Percentiles rank a stretch among this genome's conserved stretches.
Evolutionary conservation across 2,329 filamentous ascomycete genomes (phyloP).

Genomic region (Cladophialophora immunda): DNA sequence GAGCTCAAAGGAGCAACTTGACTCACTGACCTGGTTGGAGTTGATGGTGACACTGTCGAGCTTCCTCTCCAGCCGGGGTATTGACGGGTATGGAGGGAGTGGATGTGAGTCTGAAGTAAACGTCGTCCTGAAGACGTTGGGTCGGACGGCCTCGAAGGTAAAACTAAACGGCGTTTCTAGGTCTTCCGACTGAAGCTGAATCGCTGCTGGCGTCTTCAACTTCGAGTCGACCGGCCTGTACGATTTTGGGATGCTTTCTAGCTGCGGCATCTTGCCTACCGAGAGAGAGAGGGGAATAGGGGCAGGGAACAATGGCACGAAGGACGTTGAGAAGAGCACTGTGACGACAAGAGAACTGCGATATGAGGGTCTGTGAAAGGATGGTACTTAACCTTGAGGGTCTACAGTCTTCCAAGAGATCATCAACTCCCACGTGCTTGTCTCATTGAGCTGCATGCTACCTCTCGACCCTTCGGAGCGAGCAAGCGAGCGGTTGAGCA

Average conservation of each 20-base stretch:
- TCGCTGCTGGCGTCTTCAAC: constrained; percentile 6
- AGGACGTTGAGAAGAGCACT: not conserved
- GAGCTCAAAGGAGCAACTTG: constrained; percentile 56
- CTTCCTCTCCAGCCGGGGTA: constrained; percentile 54
- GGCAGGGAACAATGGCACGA: not conserved
- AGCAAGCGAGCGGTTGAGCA: not conserved
- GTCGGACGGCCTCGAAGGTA: constrained; percentile 68
- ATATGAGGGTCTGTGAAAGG: not conserved
- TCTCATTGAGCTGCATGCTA: not conserved
- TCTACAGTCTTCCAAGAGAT: too few relatives aligned
- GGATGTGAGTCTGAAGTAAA: constrained; percentile 70
- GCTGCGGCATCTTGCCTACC: constrained; percentile 57
- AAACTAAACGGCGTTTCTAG: constrained; percentile 62
- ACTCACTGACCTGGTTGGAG: constrained; percentile 35
- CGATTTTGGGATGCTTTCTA: constrained; percentile 54
- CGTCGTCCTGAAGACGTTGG: constrained; percentile 73
- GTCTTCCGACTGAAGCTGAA: constrained; percentile 56
- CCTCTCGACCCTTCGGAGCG: not conserved
- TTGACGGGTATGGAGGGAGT: constrained; percentile 71
- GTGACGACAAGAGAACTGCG: not conserved
- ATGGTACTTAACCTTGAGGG: constrained; percentile 2
- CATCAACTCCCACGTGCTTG: not conserved
- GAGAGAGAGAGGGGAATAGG: not conserved
- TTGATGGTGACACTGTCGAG: constrained; percentile 47
- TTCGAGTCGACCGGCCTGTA: constrained; percentile 31